These are phyloP conservation scores for Nicotiana rustica DNA, from an alignment of 305 asterid species.

Conservation along the genomic window DNA sequence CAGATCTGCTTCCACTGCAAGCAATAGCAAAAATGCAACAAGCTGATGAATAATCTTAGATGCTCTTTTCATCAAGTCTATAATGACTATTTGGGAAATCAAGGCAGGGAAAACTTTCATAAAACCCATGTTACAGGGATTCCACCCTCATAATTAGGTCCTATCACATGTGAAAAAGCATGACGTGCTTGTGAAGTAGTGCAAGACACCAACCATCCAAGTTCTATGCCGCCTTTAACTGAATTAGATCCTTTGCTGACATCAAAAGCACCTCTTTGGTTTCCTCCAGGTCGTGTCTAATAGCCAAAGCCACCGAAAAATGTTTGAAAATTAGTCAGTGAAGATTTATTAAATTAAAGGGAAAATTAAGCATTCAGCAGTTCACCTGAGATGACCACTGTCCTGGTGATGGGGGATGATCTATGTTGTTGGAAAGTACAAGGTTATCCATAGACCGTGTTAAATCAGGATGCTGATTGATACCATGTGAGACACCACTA, in stretches of 20 bases:
- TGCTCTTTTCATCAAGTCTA: not conserved
- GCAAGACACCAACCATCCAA: slow-evolving; percentile 59
- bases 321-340: not conserved
- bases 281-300: slow-evolving; percentile 49
- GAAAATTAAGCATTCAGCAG: slow-evolving; percentile 28
- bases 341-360: not conserved
- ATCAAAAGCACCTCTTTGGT: slow-evolving; percentile 45
- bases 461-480: slow-evolving; percentile 49
- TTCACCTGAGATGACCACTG: slow-evolving; percentile 54
- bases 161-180: not conserved
- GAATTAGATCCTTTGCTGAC: slow-evolving; percentile 50
- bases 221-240: slow-evolving; percentile 53
- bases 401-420: slow-evolving; percentile 43
- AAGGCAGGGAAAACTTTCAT: not conserved
- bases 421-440: slow-evolving; percentile 49
- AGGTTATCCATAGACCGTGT: slow-evolving; percentile 56
- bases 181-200: not conserved
- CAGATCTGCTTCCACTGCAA: slow-evolving; percentile 61
- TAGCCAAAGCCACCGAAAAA: slow-evolving; percentile 36
- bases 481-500: slow-evolving; percentile 46
- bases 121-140: slow-evolving; percentile 3
- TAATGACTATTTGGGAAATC: not conserved
- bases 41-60: not conserved
- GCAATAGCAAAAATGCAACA: slow-evolving; percentile 33
- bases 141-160: slow-evolving; percentile 13